Evolutionary conservation across 2,329 filamentous ascomycete species (phyloP).

Genomic region (Aspergillus fructus): DNA sequence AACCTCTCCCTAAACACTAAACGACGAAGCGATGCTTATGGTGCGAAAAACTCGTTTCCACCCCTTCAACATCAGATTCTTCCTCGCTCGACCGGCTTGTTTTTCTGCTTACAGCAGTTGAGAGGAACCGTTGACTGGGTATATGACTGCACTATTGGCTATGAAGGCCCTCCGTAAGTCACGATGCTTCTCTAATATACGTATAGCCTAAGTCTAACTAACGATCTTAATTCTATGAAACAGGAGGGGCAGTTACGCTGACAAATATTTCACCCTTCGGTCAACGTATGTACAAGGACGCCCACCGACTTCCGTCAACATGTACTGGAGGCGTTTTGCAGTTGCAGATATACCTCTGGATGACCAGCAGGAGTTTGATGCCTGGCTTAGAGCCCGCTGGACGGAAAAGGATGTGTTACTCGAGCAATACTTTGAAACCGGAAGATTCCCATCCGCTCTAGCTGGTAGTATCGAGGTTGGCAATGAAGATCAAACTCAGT

Average conservation of each 20-base stretch:
- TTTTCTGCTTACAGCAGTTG: slow-evolving; percentile 62
- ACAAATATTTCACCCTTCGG: slow-evolving; percentile 81
- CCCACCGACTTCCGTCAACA: slow-evolving; percentile 91
- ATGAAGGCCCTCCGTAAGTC: slow-evolving; percentile 87
- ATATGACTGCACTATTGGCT: slow-evolving; percentile 84
- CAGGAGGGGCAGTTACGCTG: slow-evolving; percentile 79
- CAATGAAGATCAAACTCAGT: slow-evolving; percentile 34
- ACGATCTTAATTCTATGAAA: neutral
- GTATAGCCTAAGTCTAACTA: neutral
- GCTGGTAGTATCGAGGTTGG: slow-evolving; percentile 50
- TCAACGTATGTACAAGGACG: slow-evolving; percentile 87
- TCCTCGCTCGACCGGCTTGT: slow-evolving; percentile 60
- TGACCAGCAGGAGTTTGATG: slow-evolving; percentile 70
- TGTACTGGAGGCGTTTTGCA: slow-evolving; percentile 89
- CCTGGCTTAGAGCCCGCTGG: slow-evolving; percentile 85
- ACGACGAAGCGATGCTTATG: slow-evolving; percentile 57
- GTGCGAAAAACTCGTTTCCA: slow-evolving; percentile 56
- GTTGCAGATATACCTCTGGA: slow-evolving; percentile 78
- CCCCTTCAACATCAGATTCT: slow-evolving; percentile 61
- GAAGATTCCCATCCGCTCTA: slow-evolving; percentile 73
- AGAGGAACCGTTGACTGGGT: slow-evolving; percentile 61
- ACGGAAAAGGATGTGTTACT: slow-evolving; percentile 87
- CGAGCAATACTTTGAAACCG: slow-evolving; percentile 75
- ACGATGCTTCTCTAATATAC: neutral
- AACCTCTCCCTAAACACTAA: slow-evolving; percentile 59